Evolutionary conservation across 257 asterid genomes (phyloP).

Genomic region (Lycium barbarum): DNA sequence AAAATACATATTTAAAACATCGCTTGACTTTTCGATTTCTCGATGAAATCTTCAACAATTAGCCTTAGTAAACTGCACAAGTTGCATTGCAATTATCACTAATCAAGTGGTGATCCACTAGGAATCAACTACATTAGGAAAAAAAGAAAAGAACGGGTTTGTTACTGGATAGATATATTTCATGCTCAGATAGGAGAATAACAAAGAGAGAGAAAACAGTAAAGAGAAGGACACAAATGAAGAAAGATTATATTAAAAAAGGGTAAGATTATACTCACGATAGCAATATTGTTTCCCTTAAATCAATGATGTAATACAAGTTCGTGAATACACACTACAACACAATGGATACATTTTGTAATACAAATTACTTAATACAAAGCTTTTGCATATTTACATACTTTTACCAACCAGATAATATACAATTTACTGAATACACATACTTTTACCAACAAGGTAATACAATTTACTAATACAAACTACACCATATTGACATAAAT

Average conservation of each 20-base stretch:
- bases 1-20: background rate
- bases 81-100: slow-evolving; percentile 29
- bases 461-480: no score
- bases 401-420: no score
- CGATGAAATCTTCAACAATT: background rate
- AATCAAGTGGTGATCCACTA: slow-evolving; percentile 59
- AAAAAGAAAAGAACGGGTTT: background rate
- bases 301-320: no score
- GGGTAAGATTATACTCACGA: slow-evolving; percentile 55
- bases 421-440: no score
- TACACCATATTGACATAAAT: no score
- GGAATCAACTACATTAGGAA: slow-evolving; percentile 52
- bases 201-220: background rate
- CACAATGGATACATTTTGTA: no score
- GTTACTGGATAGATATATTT: background rate
- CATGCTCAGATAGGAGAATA: background rate
- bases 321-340: no score
- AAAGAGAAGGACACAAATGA: background rate
- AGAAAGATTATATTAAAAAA: background rate
- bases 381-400: no score
- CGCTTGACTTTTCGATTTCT: background rate
- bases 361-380: no score
- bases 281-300: slow-evolving; percentile 90
- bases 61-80: background rate
- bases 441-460: no score